Evolutionary conservation across 2,329 filamentous ascomycete species (phyloP).

Genomic region (Samsoniella hepiali): DNA sequence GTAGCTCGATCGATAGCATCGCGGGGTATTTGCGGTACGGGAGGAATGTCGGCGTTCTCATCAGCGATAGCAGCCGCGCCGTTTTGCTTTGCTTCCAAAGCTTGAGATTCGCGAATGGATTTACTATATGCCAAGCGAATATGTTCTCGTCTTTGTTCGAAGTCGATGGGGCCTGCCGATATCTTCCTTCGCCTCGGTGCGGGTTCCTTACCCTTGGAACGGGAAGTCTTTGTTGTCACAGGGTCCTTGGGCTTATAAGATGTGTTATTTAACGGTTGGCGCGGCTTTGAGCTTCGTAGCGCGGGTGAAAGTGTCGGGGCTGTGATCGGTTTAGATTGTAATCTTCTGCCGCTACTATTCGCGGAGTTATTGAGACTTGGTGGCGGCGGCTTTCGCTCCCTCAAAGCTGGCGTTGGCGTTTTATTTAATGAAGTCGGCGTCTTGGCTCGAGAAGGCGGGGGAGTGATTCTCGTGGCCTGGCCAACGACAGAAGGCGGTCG

Average conservation of each 20-base stretch:
- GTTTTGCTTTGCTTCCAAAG: slow-evolving; percentile 50
- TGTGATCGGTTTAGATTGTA: slow-evolving; percentile 71
- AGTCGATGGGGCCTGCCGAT: slow-evolving; percentile 74
- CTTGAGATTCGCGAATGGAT: slow-evolving; percentile 72
- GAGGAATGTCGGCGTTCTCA: slow-evolving; percentile 1
- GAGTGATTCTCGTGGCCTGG: slow-evolving; percentile 33
- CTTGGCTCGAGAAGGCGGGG: slow-evolving; percentile 38
- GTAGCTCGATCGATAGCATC: slow-evolving; percentile 1
- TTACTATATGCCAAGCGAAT: slow-evolving; percentile 84
- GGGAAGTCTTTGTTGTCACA: slow-evolving; percentile 52
- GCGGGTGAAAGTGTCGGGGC: slow-evolving; percentile 72
- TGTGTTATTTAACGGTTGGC: slow-evolving; percentile 73
- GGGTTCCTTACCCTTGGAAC: slow-evolving; percentile 31
- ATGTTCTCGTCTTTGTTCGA: slow-evolving; percentile 74
- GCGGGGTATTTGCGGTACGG: slow-evolving; percentile 14
- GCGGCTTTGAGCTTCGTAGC: slow-evolving; percentile 76
- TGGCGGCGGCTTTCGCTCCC: slow-evolving; percentile 39
- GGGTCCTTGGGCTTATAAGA: slow-evolving; percentile 64
- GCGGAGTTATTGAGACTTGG: slow-evolving; percentile 40
- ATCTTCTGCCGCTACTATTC: slow-evolving; percentile 54
- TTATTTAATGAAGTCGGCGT: slow-evolving; percentile 42
- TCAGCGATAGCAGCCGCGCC: slow-evolving; percentile 15
- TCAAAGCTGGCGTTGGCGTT: slow-evolving; percentile 39
- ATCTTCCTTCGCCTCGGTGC: slow-evolving; percentile 46
- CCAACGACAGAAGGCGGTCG: slow-evolving; percentile 42